Evolutionary conservation across 257 asterid species (phyloP).

Genomic region (Solanum arcanum): DNA sequence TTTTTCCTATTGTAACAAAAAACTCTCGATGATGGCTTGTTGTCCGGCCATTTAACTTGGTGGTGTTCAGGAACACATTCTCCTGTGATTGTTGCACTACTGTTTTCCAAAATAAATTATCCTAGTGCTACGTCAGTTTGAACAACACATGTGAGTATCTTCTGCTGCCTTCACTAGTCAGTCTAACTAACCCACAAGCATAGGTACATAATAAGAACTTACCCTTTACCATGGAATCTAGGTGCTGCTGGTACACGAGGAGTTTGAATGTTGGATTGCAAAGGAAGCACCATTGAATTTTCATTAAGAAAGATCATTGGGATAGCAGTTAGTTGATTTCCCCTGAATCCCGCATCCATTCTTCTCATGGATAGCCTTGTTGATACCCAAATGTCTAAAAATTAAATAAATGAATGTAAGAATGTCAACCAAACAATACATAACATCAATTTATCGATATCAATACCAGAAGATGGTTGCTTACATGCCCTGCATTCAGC

Average conservation of each 20-base stretch:
- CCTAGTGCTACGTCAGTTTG: neutral
- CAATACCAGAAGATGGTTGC: slow-evolving; percentile 6
- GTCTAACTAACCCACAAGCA: neutral
- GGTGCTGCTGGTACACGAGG: slow-evolving; percentile 29
- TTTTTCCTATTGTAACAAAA: neutral
- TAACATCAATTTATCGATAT: neutral
- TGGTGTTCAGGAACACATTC: neutral
- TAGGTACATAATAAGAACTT: neutral
- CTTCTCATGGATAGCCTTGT: slow-evolving; percentile 31
- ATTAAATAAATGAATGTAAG: slow-evolving; percentile 7
- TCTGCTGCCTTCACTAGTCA: neutral
- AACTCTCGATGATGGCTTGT: neutral
- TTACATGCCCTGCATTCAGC: slow-evolving; percentile 76
- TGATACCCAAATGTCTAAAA: slow-evolving; percentile 37
- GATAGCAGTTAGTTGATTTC: slow-evolving; percentile 22
- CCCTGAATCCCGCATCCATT: slow-evolving; percentile 24
- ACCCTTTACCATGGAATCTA: slow-evolving; percentile 71
- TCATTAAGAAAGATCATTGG: slow-evolving; percentile 31
- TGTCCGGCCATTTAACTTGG: neutral
- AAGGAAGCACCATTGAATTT: slow-evolving; percentile 27
- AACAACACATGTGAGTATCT: neutral
- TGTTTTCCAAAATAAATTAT: neutral
- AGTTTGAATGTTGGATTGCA: slow-evolving; percentile 41
- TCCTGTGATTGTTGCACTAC: neutral
- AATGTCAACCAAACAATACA: neutral